Evolutionary conservation across 2,329 filamentous ascomycete genomes (phyloP).

Genomic region (Westerdykella ornata): DNA sequence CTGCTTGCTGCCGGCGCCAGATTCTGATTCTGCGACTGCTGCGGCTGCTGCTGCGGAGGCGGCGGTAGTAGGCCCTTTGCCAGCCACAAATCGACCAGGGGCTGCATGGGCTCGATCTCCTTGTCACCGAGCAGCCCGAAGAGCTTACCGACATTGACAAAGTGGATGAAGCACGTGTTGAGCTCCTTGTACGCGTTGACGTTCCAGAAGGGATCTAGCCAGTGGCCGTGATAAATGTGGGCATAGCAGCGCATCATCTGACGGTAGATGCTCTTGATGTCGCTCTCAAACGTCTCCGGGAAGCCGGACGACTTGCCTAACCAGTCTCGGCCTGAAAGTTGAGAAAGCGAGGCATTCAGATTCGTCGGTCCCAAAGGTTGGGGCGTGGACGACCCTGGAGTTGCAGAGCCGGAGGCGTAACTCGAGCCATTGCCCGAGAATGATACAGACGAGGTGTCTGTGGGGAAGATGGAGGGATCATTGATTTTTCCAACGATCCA

Average conservation of each 20-base stretch:
- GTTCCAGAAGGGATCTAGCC: conserved; percentile 47
- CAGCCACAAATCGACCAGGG: conserved; percentile 84
- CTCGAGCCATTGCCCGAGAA: conserved; percentile 51
- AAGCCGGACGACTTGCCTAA: conserved; percentile 81
- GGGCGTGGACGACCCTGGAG: conserved; percentile 39
- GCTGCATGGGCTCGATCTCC: conserved; percentile 94
- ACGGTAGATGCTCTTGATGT: conserved; percentile 65
- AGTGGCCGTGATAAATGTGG: conserved; percentile 48
- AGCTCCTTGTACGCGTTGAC: conserved; percentile 45
- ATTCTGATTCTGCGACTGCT: conserved; percentile 19
- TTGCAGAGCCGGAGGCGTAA: conserved; percentile 50
- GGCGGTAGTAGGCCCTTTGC: conserved; percentile 76
- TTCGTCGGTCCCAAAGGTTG: conserved; percentile 43
- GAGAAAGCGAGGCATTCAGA: conserved; percentile 51
- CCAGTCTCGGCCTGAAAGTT: conserved; percentile 66
- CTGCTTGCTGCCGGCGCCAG: conserved; percentile 1
- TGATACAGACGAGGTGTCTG: conserved; percentile 69
- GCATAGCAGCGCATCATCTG: conserved; percentile 52
- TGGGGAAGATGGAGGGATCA: conserved; percentile 83
- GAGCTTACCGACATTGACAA: conserved; percentile 63
- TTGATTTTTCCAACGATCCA: conserved; percentile 97
- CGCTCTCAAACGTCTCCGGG: conserved; percentile 51
- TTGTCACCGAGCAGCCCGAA: conserved; percentile 72
- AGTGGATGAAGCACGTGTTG: conserved; percentile 50
- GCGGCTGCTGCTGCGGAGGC: conserved; percentile 6